Evolutionary conservation across 164 flowering plant species (phyloP).

Genomic region (Vitis rotundifolia): DNA sequence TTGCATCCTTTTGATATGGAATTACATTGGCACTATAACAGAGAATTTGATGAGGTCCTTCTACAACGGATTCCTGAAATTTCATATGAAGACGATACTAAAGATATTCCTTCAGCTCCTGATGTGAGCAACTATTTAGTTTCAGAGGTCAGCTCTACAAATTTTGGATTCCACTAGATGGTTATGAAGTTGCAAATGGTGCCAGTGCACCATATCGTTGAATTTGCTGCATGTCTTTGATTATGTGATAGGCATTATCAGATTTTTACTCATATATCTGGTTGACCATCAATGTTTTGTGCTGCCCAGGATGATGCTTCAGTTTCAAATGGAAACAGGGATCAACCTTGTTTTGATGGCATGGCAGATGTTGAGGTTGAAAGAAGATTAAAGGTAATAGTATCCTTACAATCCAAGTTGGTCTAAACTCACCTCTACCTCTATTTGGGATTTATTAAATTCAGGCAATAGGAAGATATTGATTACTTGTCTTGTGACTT

Average conservation of each 20-base stretch:
- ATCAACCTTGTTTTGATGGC: conserved; percentile 73
- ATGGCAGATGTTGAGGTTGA: conserved; percentile 88
- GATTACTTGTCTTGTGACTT: not conserved
- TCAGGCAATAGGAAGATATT: not conserved
- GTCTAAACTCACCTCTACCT: not conserved
- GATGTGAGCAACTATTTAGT: conserved; percentile 93
- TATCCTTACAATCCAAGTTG: not conserved
- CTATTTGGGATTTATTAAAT: not conserved
- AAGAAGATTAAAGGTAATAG: conserved; percentile 73
- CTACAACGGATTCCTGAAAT: conserved; percentile 67
- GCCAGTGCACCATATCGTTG: not conserved
- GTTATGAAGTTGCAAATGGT: conserved; percentile 2
- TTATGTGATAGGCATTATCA: not conserved
- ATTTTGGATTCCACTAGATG: not conserved
- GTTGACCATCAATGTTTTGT: not conserved
- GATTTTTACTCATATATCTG: not conserved
- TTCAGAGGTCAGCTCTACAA: conserved; percentile 64
- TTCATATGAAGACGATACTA: conserved; percentile 72
- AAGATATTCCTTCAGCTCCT: conserved; percentile 67
- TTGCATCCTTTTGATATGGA: not conserved
- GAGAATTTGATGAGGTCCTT: conserved; percentile 92
- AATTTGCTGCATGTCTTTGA: not conserved
- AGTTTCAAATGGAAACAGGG: conserved; percentile 64
- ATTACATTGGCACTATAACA: conserved; percentile 26
- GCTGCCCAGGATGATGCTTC: conserved; percentile 73